Percentiles rank a stretch among this genome's conserved stretches.
Conservation (phyloP, 2,329 filamentous ascomycete genomes). For the Colletotrichum lentis region DNA sequence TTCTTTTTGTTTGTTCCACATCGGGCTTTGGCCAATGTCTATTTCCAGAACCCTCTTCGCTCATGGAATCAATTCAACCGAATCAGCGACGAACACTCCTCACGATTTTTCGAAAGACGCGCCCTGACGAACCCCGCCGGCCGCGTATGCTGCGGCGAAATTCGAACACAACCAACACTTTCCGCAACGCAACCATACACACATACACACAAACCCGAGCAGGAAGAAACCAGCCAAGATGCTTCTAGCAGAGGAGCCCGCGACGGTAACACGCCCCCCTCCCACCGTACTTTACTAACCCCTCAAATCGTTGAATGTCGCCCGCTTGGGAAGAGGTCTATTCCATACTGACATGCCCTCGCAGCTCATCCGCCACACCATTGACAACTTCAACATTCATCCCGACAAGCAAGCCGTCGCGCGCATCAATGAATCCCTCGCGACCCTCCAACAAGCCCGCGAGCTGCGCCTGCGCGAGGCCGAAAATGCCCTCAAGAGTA, state of each 20-base stretch:
- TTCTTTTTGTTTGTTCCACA: conserved; percentile 29
- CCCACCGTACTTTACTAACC: conserved; percentile 45
- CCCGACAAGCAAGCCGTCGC: conserved; percentile 86
- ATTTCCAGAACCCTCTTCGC: not conserved
- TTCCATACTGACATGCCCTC: conserved; percentile 2
- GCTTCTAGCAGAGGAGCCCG: conserved; percentile 93
- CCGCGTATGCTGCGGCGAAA: not conserved
- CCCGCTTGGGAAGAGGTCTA: not conserved
- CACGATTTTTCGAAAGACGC: not conserved
- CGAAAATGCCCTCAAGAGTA: conserved; percentile 71
- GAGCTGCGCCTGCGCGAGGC: conserved; percentile 77
- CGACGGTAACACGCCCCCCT: conserved; percentile 64
- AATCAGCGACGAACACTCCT: conserved; percentile 19
- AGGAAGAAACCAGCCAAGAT: conserved; percentile 62
- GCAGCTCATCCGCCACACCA: conserved; percentile 89
- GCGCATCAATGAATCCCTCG: conserved; percentile 84
- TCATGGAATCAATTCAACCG: not conserved
- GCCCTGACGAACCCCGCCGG: too few relatives aligned
- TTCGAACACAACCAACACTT: conserved; percentile 2
- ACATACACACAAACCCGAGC: not conserved
- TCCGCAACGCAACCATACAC: not conserved
- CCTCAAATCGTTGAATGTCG: not conserved
- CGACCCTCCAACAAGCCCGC: conserved; percentile 84
- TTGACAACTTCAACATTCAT: conserved; percentile 92
- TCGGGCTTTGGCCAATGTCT: not conserved